phyloP scores from a whole-genome alignment of 2,329 filamentous ascomycete genomes.

The Stagonosporopsis rhizophila region DNA sequence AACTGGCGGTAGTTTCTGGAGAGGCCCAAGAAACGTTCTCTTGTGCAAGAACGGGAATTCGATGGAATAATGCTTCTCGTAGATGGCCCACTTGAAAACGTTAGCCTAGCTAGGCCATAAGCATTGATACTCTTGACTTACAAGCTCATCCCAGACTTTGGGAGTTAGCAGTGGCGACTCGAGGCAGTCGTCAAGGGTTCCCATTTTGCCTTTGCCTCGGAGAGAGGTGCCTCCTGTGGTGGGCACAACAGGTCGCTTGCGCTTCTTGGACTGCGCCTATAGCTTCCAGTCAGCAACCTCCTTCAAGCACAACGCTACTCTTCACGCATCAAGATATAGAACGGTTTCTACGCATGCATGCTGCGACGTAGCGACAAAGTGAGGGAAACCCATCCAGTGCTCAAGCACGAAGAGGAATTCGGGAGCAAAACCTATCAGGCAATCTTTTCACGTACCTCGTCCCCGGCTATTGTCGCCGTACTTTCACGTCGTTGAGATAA shows the following conservation, averaged over 20 bases:
- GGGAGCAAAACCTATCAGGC: neutral
- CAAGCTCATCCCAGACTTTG: conserved; percentile 70
- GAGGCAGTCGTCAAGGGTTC: conserved; percentile 63
- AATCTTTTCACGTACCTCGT: conserved; percentile 29
- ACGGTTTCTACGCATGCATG: neutral
- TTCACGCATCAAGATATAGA: neutral
- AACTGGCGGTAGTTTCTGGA: conserved; percentile 42
- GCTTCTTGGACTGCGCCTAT: conserved; percentile 30
- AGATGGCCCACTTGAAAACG: conserved; percentile 64
- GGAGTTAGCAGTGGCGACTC: conserved; percentile 68
- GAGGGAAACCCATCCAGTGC: neutral
- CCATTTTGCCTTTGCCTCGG: conserved; percentile 55
- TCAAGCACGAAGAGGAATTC: neutral
- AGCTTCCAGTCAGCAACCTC: conserved; percentile 1
- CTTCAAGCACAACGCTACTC: neutral
- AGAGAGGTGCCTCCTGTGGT: conserved; percentile 43
- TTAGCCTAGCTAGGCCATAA: conserved; percentile 7
- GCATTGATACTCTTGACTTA: conserved; percentile 27
- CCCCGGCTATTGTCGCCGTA: conserved; percentile 30
- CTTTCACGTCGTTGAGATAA: conserved; percentile 53
- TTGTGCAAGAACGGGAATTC: conserved; percentile 76
- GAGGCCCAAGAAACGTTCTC: conserved; percentile 62
- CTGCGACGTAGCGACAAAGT: neutral
- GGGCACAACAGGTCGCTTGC: conserved; percentile 50
- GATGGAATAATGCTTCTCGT: conserved; percentile 73